Conservation (phyloP, 108 stramenopile species). For the Epithemia pelagica region DNA sequence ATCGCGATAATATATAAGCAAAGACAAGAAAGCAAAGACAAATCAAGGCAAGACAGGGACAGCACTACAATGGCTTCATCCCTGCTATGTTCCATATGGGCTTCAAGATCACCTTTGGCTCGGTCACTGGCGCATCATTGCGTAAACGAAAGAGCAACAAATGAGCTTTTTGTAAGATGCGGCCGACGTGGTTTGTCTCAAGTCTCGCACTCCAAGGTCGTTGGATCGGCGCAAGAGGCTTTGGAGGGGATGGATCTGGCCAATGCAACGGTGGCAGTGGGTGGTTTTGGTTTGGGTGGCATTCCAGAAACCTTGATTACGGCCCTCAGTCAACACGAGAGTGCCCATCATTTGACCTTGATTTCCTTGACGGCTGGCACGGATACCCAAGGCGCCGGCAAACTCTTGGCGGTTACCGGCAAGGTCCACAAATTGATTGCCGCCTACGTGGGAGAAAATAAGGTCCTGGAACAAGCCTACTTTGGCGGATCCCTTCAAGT, state of each 20-base stretch:
- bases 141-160: no score
- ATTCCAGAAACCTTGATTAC: conserved; percentile 71
- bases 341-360: conserved; percentile 53
- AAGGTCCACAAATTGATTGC: conserved; percentile 84
- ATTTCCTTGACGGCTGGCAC: conserved; percentile 81
- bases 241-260: conserved; percentile 20
- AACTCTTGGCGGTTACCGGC: conserved; percentile 62
- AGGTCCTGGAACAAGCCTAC: conserved; percentile 76
- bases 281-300: conserved; percentile 74
- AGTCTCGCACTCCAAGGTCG: conserved; percentile 21
- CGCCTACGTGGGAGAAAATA: conserved; percentile 91
- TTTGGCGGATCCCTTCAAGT: conserved; percentile 82
- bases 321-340: conserved; percentile 16
- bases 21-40: no score
- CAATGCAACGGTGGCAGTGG: conserved; percentile 24
- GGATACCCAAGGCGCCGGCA: conserved; percentile 74
- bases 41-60: no score
- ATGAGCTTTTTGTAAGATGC: no score
- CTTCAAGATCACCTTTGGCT: no score
- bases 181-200: no score
- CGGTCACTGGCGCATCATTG: no score
- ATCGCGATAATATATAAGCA: no score
- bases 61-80: no score
- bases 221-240: conserved; percentile 31
- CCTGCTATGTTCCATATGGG: no score